Evolutionary conservation across 805 yeast species (phyloP), one percentile per base, ranked within the genome.

Genomic region (Candida alai): DNA sequence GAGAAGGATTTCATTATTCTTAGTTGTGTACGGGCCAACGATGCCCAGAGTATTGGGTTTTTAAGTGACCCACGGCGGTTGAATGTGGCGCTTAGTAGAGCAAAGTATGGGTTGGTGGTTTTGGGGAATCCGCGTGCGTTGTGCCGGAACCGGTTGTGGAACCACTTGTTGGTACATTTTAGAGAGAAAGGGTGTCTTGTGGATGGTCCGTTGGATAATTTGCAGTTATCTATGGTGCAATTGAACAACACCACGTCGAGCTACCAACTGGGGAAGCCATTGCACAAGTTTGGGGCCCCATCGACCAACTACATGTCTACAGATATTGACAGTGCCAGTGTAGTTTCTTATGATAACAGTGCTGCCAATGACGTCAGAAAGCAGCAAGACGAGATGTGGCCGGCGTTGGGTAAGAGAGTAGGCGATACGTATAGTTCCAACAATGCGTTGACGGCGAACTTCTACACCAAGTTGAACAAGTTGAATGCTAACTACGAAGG

Each of bases 121-220:
- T 63, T 89, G 34, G 97, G 97, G 36, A 87, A 88, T 52, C 95
- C 96, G 7, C 66, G 80, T 41, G 76, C 93, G 1, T 67, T 89
- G 44, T 71, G 84, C 28, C 71, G 73, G 39, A 83, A 84, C 55
- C 56, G 68, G 9, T 61, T 89, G 42, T 89, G 97, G 97, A 79
- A 79, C 46, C 81, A 77, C 41, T 62, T 89, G 39, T 64, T 89
- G 45, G 59, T 76, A 29, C 94, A 86, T 53, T 88, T 76, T 62
- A 71, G 95, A 58, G 90, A 85, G 47, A 75, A 73, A 36, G 95
- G 95, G 1, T 84, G 94, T 58, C 64, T 89, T 20, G 97, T 89
- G 18, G 96, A 89, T 56, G 97, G 97, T 8, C 78, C 86, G 2
- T 66, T 89, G 44, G 90, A 83, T 39, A 84, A 78, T 46, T 68